Evolutionary conservation across 495 filamentous ascomycete species (phyloP), one percentile per base, ranked within the genome.

Genomic region (Aspergillus avenaceus): DNA sequence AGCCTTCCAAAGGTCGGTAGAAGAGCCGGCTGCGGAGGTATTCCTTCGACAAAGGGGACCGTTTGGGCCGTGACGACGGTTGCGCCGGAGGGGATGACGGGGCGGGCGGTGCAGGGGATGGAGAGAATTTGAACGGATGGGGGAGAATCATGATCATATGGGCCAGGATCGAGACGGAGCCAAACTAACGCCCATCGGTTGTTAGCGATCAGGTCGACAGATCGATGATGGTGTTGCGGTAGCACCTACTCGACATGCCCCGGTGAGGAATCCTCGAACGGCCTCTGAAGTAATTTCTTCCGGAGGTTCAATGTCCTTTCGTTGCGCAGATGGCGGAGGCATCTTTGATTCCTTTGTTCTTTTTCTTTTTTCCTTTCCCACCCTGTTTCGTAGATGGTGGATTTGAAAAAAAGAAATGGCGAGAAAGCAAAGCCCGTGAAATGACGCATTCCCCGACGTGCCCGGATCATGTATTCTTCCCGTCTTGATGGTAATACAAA

Each of bases 141-240:
- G 71, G 73, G 34, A 76, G 63, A 45, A 53, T 65, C 49, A 76
- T 55, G 47, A 75, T 74, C 69, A 76, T 73, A 58, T 76, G 73
- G 3, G 72, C 72, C 9, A 76, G 58, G 47, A 76, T 73, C 18
- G 72, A 75, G 37, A 75, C 64, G 9, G 73, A 74, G 49, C 72
- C 72, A 49, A 74, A 76, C 73, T 76, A 45, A 40, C 22, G 25
- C 11, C n/a, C 3, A 34, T 49, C 2, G 19, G 8, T 16, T 23
- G 23, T 32, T 21, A 42, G 38, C 16, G 0, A 50, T 47, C 14
- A n/a, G n/a, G n/a, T n/a, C n/a, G n/a, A n/a, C n/a, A n/a, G n/a
- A n/a, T n/a, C n/a, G n/a, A n/a, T n/a, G n/a, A n/a, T n/a, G n/a
- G n/a, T n/a, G n/a, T n/a, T n/a, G n/a, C n/a, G n/a, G n/a, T 34